phyloP scores from a whole-genome alignment of 1,139 yeast genomes.

The Debaryomyces fabryi region DNA sequence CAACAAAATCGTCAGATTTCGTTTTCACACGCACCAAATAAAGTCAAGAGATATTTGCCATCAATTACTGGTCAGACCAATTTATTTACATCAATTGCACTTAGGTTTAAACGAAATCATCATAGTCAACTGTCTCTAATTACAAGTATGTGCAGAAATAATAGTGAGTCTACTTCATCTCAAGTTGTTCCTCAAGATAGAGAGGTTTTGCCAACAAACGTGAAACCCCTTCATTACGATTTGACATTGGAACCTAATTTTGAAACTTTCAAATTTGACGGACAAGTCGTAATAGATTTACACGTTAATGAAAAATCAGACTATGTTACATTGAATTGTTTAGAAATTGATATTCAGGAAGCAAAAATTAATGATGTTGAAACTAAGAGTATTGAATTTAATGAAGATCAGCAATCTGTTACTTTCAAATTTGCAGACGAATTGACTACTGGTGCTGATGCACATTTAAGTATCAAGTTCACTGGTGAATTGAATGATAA shows the following conservation, averaged over 20 bases:
- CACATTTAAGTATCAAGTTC: slow-evolving; percentile 55
- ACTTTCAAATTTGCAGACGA: slow-evolving; percentile 59
- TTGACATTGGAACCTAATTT: slow-evolving; percentile 75
- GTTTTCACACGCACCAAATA: slow-evolving; percentile 9
- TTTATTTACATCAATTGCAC: background rate
- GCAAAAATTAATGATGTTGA: slow-evolving; percentile 49
- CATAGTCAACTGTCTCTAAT: background rate
- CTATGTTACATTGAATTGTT: slow-evolving; percentile 56
- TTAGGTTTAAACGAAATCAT: background rate
- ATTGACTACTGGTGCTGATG: slow-evolving; percentile 47
- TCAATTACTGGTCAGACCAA: background rate
- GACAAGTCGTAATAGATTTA: slow-evolving; percentile 65
- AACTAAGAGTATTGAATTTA: slow-evolving; percentile 33
- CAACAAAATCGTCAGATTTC: slow-evolving; percentile 5
- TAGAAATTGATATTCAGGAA: slow-evolving; percentile 64
- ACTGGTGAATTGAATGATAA: slow-evolving; percentile 74
- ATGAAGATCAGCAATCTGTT: slow-evolving; percentile 64
- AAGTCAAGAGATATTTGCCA: background rate
- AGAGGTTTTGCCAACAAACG: slow-evolving; percentile 72
- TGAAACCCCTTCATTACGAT: slow-evolving; percentile 72
- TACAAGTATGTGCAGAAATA: slow-evolving; percentile 9
- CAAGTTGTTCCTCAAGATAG: slow-evolving; percentile 39
- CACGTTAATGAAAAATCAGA: slow-evolving; percentile 59
- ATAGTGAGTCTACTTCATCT: slow-evolving; percentile 14
- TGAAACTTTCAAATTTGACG: slow-evolving; percentile 68